phyloP scores from a whole-genome alignment of 2,329 filamentous ascomycete genomes.

The Paecilomyces niveus region DNA sequence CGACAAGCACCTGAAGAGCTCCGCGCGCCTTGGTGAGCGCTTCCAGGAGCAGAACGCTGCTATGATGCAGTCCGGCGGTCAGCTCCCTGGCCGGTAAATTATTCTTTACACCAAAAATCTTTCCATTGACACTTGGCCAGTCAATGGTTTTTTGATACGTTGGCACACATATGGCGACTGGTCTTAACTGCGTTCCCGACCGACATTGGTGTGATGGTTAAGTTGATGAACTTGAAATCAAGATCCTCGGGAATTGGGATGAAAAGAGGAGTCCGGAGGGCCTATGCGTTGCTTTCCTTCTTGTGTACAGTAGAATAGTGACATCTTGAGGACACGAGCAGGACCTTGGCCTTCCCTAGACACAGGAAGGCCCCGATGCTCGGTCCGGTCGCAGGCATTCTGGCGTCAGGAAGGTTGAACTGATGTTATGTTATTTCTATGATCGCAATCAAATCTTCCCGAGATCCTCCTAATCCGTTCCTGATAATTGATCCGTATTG shows the following conservation, averaged over 20 bases:
- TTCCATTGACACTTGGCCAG: not conserved
- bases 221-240: not conserved
- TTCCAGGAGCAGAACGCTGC: conserved; percentile 71
- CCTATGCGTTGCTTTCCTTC: not conserved
- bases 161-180: not conserved
- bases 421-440: not conserved
- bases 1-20: conserved; percentile 89
- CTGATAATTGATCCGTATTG: not conserved
- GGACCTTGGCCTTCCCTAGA: not conserved
- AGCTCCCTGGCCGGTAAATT: conserved; percentile 37
- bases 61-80: conserved; percentile 57
- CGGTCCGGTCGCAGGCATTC: not conserved
- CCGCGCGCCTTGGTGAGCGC: conserved; percentile 81
- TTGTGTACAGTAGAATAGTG: not conserved
- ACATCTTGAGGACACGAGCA: not conserved
- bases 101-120: not conserved
- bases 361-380: not conserved
- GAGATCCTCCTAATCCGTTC: not conserved
- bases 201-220: not conserved
- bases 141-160: not conserved
- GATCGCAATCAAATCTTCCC: not conserved
- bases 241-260: not conserved
- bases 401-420: not conserved
- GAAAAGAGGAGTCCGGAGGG: not conserved
- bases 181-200: not conserved